A percentile compares a stretch with the other conserved stretches of the same genome.
These are phyloP conservation scores for Aspergillus felis DNA, from an alignment of 2,329 filamentous ascomycete genomes.

Conservation along the genomic window DNA sequence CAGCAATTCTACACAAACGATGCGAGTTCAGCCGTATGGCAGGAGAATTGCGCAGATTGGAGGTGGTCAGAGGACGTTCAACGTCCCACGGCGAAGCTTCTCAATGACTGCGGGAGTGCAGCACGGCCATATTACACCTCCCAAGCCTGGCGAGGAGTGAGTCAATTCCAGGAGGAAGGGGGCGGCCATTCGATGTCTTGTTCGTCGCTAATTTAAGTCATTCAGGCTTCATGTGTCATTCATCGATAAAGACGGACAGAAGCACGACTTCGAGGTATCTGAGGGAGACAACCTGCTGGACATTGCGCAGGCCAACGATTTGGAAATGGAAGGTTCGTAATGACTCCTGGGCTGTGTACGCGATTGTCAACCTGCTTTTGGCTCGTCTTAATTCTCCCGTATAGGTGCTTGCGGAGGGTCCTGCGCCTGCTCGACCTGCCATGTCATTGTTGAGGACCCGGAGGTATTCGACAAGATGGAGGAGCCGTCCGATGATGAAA, in stretches of 20 bases:
- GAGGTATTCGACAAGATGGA: constrained; percentile 73
- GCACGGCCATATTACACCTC: constrained; percentile 79
- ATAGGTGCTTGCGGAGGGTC: constrained; percentile 84
- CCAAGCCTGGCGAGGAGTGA: constrained; percentile 89
- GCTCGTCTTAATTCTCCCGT: background rate
- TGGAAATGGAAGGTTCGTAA: constrained; percentile 84
- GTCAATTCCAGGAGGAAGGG: constrained; percentile 27
- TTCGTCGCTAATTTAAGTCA: background rate
- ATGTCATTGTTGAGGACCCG: constrained; percentile 76
- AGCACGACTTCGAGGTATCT: constrained; percentile 72
- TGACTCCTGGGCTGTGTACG: background rate
- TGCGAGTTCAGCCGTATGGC: constrained; percentile 1
- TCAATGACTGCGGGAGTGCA: constrained; percentile 56
- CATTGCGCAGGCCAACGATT: constrained; percentile 87
- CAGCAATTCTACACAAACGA: constrained; percentile 19
- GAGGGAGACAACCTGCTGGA: constrained; percentile 92
- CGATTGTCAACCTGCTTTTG: background rate
- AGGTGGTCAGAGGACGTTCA: constrained; percentile 15
- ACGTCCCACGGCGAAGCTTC: constrained; percentile 52
- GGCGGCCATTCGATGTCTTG: background rate
- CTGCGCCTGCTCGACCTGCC: constrained; percentile 89
- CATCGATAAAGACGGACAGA: constrained; percentile 80
- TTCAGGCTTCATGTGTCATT: constrained; percentile 81
- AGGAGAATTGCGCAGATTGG: background rate
- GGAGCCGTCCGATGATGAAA: constrained; percentile 75